A percentile compares a stretch with the other conserved stretches of the same genome.
Evolutionary conservation across 768 basidiomycete genomes (phyloP).

Genomic region (Lentinula aciculospora): DNA sequence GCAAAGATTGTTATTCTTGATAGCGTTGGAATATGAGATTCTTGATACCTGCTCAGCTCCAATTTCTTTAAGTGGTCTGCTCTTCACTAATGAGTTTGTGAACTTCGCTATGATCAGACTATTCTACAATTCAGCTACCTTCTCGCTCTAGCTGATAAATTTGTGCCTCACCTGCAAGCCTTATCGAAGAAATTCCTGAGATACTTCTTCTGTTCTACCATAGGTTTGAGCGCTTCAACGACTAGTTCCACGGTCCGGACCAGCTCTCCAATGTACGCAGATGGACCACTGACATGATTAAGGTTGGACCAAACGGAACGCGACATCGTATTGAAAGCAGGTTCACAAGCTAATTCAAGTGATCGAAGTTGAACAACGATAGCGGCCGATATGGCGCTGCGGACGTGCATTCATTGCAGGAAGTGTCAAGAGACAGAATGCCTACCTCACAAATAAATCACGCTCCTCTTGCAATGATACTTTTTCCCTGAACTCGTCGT

Average conservation of each 20-base stretch:
- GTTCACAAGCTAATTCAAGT: conserved; percentile 80
- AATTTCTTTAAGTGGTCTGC: conserved; percentile 85
- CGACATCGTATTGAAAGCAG: conserved; percentile 69
- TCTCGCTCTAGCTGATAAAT: background rate
- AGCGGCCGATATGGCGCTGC: conserved; percentile 78
- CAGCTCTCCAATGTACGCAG: conserved; percentile 74
- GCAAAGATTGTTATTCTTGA: background rate
- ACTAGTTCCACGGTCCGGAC: conserved; percentile 71
- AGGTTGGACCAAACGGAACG: conserved; percentile 74
- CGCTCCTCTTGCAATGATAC: conserved; percentile 81
- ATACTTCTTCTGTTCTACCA: conserved; percentile 94
- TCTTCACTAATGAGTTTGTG: conserved; percentile 84
- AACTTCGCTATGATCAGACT: conserved; percentile 85
- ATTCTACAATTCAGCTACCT: background rate
- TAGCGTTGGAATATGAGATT: background rate
- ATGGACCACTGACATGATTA: conserved; percentile 84
- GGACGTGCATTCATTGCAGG: background rate
- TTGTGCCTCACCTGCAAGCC: conserved; percentile 67
- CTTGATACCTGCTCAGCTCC: conserved; percentile 85
- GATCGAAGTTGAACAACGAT: conserved; percentile 79
- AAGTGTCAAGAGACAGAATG: background rate
- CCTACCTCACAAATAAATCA: conserved; percentile 84
- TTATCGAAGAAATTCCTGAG: conserved; percentile 91
- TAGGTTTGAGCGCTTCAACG: conserved; percentile 67
- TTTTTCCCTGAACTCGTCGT: conserved; percentile 69